A percentile compares a stretch with the other conserved stretches of the same genome.
Conservation (phyloP, 2,329 filamentous ascomycete genomes). For the Cercospora sp. region DNA sequence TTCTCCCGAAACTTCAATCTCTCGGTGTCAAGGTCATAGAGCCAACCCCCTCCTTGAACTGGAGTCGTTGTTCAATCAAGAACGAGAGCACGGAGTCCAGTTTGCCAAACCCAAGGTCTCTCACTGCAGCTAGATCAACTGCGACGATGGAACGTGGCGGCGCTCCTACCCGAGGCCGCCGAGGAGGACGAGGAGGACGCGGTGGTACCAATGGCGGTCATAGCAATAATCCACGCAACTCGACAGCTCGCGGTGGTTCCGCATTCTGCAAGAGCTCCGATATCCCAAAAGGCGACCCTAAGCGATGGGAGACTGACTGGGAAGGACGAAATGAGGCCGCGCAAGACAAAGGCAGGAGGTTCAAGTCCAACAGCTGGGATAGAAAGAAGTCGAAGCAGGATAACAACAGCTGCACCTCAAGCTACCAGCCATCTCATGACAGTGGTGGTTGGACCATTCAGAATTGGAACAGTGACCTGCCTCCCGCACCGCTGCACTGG, state of each 20-base stretch:
- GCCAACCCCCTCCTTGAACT: not conserved
- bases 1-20: not conserved
- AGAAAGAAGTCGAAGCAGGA: not conserved
- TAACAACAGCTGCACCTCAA: not conserved
- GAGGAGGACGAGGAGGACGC: conserved; percentile 7
- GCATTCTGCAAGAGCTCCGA: conserved; percentile 15
- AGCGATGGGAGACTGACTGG: conserved; percentile 26
- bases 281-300: conserved; percentile 24
- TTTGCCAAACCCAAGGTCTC: conserved; percentile 16
- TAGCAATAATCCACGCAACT: not conserved
- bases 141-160: not conserved
- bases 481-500: conserved; percentile 52
- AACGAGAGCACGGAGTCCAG: conserved; percentile 8
- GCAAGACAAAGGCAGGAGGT: not conserved
- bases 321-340: not conserved
- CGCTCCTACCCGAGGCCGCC: not conserved
- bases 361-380: not conserved
- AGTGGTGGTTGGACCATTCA: conserved; percentile 17
- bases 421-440: not conserved
- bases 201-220: not conserved
- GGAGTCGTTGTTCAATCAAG: not conserved
- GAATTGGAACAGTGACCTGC: conserved; percentile 50
- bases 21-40: conserved; percentile 2
- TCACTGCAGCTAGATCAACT: not conserved
- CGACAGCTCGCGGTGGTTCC: conserved; percentile 17